Evolutionary conservation across 2,329 filamentous ascomycete species (phyloP), one percentile per base, ranked within the genome.

Genomic region (Diaporthe amygdali): DNA sequence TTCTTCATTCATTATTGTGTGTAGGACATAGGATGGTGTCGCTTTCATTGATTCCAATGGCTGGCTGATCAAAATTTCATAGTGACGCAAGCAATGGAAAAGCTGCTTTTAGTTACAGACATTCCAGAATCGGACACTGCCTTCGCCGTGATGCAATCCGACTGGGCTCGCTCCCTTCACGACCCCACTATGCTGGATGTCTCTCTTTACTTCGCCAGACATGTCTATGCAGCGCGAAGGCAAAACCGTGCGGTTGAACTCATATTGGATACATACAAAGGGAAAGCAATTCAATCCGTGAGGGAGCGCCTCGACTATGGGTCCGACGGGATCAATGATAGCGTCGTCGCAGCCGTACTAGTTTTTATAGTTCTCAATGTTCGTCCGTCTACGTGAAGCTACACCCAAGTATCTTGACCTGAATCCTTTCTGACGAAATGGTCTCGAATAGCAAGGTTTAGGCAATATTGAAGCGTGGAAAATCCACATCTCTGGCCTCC

Each of bases 91-190:
- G 55, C 37, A 32, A 61, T 61, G 55, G 55, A 44, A 61, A 61
- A 20, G 25, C 37, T 61, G 7, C 55, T 44, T 61, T n/a, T 61
- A 22, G 55, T 61, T 9, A 41, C 55, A 46, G 25, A 61, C 3
- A 61, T 44, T 14, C 37, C 37, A n/a, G 39, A 61, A 61, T 46
- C 39, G 17, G 39, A 46, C 22, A 30, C 37, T 44, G 37, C 37
- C 5, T 7, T 61, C 17, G 55, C 55, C 7, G 27, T 46, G 22
- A 14, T 14, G 14, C 37, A 61, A 8, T 61, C 55, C 15, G 55
- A 61, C 25, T 61, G 55, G 55, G 55, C 55, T 46, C 55, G 39
- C 39, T 61, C 44, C 14, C 55, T 61, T 8, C 55, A 37, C 27
- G 55, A 61, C 22, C 55, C 30, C 27, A 46, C 39, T 15, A 61